Conservation (phyloP, 169 alveolate species). For the Amoebophrya sp. region DNA sequence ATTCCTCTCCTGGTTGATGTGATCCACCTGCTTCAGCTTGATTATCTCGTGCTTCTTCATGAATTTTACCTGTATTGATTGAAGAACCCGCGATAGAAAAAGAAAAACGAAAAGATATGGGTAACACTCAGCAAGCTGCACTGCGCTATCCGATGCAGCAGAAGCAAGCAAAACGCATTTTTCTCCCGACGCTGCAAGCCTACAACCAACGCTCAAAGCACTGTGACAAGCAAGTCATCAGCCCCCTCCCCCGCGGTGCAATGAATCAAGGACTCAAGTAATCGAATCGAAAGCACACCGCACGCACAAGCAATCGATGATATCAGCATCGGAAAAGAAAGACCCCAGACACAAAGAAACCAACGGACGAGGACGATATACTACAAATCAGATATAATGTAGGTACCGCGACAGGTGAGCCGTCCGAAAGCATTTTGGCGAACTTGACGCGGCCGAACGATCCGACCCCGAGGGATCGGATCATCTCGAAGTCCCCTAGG, state of each 20-base stretch:
- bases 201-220: neutral
- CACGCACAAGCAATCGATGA: too few species aligned
- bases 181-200: too few species aligned
- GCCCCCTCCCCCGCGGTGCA: too few species aligned
- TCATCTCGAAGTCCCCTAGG: constrained; percentile 18
- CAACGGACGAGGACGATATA: neutral
- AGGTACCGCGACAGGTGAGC: neutral
- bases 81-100: neutral
- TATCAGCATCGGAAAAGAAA: neutral
- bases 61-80: constrained; percentile 20
- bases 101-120: neutral
- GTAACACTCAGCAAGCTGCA: neutral
- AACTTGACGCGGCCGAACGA: constrained; percentile 32
- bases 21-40: constrained; percentile 64
- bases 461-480: constrained; percentile 31
- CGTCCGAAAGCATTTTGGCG: constrained; percentile 4
- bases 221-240: neutral
- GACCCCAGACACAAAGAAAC: neutral
- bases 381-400: too few species aligned
- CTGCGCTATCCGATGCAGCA: neutral
- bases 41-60: constrained; percentile 39
- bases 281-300: too few species aligned
- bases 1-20: constrained; percentile 83
- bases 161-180: neutral
- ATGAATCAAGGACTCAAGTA: too few species aligned